These are phyloP conservation scores for Camptophora hylomeconis DNA, from an alignment of 2,329 filamentous ascomycete genomes.

Conservation along the genomic window DNA sequence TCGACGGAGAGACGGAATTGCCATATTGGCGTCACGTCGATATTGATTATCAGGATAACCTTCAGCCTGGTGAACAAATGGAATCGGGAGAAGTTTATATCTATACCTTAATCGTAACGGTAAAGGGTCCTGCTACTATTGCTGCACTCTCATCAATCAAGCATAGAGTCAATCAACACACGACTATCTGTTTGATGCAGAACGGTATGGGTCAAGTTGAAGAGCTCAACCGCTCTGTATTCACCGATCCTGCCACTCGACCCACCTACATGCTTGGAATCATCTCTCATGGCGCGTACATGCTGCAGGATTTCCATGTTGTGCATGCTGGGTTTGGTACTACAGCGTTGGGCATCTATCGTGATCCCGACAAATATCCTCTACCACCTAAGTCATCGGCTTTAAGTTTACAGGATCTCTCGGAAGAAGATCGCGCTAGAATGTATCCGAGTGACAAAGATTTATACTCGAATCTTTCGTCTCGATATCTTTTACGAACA, in stretches of 20 bases:
- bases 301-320: conserved; percentile 37
- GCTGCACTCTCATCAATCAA: conserved; percentile 53
- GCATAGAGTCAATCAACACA: conserved; percentile 51
- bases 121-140: conserved; percentile 60
- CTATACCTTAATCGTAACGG: conserved; percentile 62
- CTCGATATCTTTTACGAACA: conserved; percentile 51
- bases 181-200: conserved; percentile 63
- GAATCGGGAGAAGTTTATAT: conserved; percentile 40
- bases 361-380: conserved; percentile 20
- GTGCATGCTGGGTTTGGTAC: conserved; percentile 47
- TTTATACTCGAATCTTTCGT: conserved; percentile 20
- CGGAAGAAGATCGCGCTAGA: conserved; percentile 14
- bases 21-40: conserved; percentile 16
- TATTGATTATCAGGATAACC: too few species aligned
- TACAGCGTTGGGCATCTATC: conserved; percentile 41
- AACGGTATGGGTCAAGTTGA: conserved; percentile 80
- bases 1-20: neutral
- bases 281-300: conserved; percentile 45
- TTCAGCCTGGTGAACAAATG: conserved; percentile 16
- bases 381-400: conserved; percentile 9
- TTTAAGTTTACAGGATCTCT: conserved; percentile 10
- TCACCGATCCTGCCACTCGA: conserved; percentile 49
- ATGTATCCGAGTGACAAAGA: conserved; percentile 14
- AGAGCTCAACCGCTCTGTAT: conserved; percentile 56
- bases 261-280: conserved; percentile 68